phyloP scores from a whole-genome alignment of 148 eudicot genomes.

The Dianthus caryophyllus region DNA sequence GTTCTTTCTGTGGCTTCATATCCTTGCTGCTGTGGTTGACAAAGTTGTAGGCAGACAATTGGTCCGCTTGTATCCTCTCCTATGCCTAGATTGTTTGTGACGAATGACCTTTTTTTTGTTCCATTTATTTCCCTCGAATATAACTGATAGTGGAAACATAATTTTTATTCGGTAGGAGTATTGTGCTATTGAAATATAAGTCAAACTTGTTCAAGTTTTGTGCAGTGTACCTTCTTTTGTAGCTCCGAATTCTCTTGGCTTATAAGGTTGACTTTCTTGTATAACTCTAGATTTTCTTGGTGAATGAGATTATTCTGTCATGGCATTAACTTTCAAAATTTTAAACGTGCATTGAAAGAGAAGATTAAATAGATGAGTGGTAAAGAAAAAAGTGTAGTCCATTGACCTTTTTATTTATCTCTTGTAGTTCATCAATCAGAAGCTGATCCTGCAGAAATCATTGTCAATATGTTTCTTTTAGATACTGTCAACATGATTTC shows the following conservation, averaged over 20 bases:
- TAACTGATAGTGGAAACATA: constrained; percentile 31
- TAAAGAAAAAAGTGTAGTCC: constrained; percentile 1
- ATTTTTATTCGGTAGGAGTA: neutral
- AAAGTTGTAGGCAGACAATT: constrained; percentile 49
- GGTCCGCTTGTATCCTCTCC: constrained; percentile 46
- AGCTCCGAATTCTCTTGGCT: constrained; percentile 47
- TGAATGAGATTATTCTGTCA: constrained; percentile 52
- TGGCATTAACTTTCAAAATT: constrained; percentile 2
- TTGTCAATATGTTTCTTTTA: neutral
- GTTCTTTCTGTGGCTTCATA: constrained; percentile 31
- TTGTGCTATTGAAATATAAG: neutral
- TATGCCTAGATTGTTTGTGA: constrained; percentile 15
- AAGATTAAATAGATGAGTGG: neutral
- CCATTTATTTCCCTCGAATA: constrained; percentile 34
- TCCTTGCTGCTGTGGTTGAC: constrained; percentile 57
- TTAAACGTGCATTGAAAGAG: constrained; percentile 16
- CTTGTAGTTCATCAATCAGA: constrained; percentile 60
- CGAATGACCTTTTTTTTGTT: constrained; percentile 19
- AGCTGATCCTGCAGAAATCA: constrained; percentile 51
- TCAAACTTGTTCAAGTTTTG: neutral
- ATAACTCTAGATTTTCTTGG: constrained; percentile 63
- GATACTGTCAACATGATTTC: neutral
- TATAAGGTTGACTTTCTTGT: constrained; percentile 55
- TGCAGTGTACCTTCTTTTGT: constrained; percentile 47
- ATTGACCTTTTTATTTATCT: constrained; percentile 53